phyloP scores from a whole-genome alignment of 1,139 yeast genomes.

The Yamadazyma epiphylla region DNA sequence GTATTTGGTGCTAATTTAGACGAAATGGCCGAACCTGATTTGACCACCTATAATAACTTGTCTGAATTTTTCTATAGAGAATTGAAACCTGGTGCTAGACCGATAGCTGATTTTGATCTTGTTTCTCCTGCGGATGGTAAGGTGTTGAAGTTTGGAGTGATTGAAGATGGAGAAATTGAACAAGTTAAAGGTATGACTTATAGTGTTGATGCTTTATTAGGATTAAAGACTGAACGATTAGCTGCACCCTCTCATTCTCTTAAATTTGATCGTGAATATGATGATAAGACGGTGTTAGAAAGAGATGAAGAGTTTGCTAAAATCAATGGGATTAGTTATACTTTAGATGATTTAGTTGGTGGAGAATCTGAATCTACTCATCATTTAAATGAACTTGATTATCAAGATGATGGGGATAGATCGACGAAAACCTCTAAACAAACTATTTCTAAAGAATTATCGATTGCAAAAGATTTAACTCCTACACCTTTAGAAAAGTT shows the following conservation, averaged over 20 bases:
- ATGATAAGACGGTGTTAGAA: constrained; percentile 40
- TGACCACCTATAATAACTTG: constrained; percentile 69
- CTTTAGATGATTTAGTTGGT: constrained; percentile 68
- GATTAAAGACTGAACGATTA: constrained; percentile 47
- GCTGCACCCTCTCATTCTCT: constrained; percentile 63
- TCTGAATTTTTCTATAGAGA: constrained; percentile 90
- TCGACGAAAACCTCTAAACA: constrained; percentile 32
- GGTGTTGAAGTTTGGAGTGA: constrained; percentile 79
- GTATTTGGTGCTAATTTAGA: constrained; percentile 85
- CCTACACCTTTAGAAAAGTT: constrained; percentile 31
- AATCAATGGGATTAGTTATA: constrained; percentile 69
- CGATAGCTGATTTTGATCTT: constrained; percentile 63
- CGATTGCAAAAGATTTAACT: constrained; percentile 41
- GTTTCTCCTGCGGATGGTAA: constrained; percentile 95
- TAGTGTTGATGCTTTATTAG: constrained; percentile 84
- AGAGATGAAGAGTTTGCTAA: constrained; percentile 77
- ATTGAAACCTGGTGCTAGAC: constrained; percentile 76
- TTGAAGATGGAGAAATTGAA: constrained; percentile 83
- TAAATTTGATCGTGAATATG: constrained; percentile 40
- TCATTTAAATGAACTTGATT: constrained; percentile 44
- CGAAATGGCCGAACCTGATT: constrained; percentile 83
- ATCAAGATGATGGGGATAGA: constrained; percentile 60
- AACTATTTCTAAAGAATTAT: constrained; percentile 33
- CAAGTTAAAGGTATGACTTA: constrained; percentile 97
- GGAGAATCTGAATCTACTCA: constrained; percentile 23